phyloP scores from a whole-genome alignment of 2,329 filamentous ascomycete genomes.

The Colletotrichum musae region DNA sequence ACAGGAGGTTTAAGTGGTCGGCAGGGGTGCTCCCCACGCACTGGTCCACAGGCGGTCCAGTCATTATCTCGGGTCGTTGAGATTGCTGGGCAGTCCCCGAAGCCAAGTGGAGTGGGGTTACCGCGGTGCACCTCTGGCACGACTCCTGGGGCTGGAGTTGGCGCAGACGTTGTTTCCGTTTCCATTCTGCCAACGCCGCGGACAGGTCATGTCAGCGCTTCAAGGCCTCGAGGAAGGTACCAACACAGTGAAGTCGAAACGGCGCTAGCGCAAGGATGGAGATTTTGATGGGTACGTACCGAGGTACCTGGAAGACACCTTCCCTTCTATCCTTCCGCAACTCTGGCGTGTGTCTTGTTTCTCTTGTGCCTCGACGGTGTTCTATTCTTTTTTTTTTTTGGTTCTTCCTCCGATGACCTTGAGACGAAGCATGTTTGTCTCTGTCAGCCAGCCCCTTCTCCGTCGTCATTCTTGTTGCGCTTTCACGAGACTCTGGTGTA shows the following conservation, averaged over 20 bases:
- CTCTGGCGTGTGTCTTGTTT: no score
- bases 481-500: background rate
- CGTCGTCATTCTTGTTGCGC: background rate
- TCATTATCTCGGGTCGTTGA: slow-evolving; percentile 35
- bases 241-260: slow-evolving; percentile 34
- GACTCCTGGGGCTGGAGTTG: background rate
- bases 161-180: slow-evolving; percentile 7
- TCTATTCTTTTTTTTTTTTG: background rate
- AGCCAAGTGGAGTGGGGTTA: slow-evolving; percentile 16
- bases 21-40: slow-evolving; percentile 35
- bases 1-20: slow-evolving; percentile 38
- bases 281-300: slow-evolving; percentile 24
- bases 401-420: background rate
- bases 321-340: no score
- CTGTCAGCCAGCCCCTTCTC: slow-evolving; percentile 3
- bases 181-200: slow-evolving; percentile 6
- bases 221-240: slow-evolving; percentile 15
- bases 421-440: slow-evolving; percentile 15
- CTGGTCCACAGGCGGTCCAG: slow-evolving; percentile 28
- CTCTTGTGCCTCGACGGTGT: no score
- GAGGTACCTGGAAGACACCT: no score
- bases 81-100: slow-evolving; percentile 29
- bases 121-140: background rate
- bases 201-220: no score
- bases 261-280: slow-evolving; percentile 33